Evolutionary conservation across 1,284 basidiomycete species (phyloP), one percentile per base, ranked within the genome.

Genomic region (Afroboletus lepidellus): DNA sequence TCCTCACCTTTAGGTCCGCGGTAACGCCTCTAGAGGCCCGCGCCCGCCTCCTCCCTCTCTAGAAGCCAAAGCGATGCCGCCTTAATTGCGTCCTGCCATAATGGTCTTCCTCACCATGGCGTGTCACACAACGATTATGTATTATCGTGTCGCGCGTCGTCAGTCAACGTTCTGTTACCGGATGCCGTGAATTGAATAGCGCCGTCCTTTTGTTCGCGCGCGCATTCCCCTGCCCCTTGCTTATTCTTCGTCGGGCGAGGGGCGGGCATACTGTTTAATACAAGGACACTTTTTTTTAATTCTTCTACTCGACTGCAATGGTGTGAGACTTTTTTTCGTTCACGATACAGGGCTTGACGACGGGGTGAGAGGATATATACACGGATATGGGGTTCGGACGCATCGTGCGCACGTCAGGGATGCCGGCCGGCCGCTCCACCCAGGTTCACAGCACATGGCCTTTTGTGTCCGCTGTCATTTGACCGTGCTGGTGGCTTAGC

Each of bases 21-120:
- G 60, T 54, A 58, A 50, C 52, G 45, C 54, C 59, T 50, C 41
- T 38, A 45, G 41, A 46, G 38, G 45, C 37, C 51, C 13, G 47
- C 50, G 27, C 39, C 42, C 20, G 20, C 24, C 39, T 33, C 48
- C 30, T 21, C 8, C 41, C 44, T 33, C 33, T 34, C 33, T 42
- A 44, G 51, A 57, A 46, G 43, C n/a, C 36, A 54, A 61, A 52
- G 57, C 55, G 57, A 60, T 56, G 51, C 55, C 64, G 49, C 55
- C 37, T 57, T 67, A 60, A 63, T 66, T 56, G 50, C 47, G 32
- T 23, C 1, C 45, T 63, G 34, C 67, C 56, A 66, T 57, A 66
- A 66, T 21, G 16, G 50, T 51, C 38, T 32, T 8, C 33, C 55
- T 59, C 39, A 16, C 48, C 45, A 29, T 54, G 29, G n/a, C 46